phyloP scores from a whole-genome alignment of 352 stramenopile genomes.

The Phytophthora vignae region DNA sequence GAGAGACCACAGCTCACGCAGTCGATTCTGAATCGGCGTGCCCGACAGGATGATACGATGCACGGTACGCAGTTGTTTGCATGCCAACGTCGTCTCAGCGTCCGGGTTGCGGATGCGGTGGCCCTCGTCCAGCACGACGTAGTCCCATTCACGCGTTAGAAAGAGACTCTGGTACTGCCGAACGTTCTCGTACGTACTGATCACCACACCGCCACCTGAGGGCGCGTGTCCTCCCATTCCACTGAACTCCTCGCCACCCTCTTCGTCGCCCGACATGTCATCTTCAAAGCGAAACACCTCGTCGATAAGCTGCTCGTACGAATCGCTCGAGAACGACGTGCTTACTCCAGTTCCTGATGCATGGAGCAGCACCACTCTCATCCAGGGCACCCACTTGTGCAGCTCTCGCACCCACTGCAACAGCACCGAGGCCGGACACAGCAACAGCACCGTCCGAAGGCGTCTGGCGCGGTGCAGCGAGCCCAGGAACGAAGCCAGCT shows the following conservation, averaged over 20 bases:
- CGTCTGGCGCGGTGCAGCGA: constrained; percentile 67
- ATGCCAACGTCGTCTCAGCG: constrained; percentile 95
- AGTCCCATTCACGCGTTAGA: constrained; percentile 94
- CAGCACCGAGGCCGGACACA: constrained; percentile 96
- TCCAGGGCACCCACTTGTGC: constrained; percentile 91
- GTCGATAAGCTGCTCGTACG: constrained; percentile 69
- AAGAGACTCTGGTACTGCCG: constrained; percentile 92
- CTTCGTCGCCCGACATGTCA: constrained; percentile 29
- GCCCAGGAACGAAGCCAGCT: constrained; percentile 89
- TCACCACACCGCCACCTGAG: constrained; percentile 84
- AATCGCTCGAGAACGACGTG: constrained; percentile 41
- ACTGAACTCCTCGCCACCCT: constrained; percentile 1
- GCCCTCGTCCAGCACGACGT: constrained; percentile 98
- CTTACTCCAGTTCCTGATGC: constrained; percentile 71
- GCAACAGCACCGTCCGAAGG: constrained; percentile 85
- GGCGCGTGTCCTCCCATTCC: constrained; percentile 18
- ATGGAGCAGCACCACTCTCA: constrained; percentile 93
- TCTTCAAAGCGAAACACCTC: constrained; percentile 57
- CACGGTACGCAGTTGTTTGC: constrained; percentile 91
- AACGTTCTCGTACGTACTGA: constrained; percentile 98
- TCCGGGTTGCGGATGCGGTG: constrained; percentile 99
- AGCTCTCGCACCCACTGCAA: constrained; percentile 97
- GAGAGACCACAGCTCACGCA: constrained; percentile 98
- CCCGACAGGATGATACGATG: constrained; percentile 94
- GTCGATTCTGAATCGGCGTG: constrained; percentile 94